Base-by-base conservation (phyloP, 768 basidiomycete species). In the Trichaptum fuscoviolaceum region DNA sequence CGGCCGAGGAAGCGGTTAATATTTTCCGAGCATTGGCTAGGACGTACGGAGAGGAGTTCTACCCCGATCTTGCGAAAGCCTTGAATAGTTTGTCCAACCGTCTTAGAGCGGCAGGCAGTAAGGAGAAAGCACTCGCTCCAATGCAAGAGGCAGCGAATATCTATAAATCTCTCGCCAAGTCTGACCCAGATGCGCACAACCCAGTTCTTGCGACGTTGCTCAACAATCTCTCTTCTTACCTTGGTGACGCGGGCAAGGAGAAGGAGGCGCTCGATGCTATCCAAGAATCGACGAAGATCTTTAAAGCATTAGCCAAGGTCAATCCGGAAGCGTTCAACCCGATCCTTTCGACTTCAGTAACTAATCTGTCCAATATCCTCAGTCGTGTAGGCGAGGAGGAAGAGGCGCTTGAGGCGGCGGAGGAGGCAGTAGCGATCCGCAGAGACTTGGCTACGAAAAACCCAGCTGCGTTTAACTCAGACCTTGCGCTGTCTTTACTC, bases 231-330 rank as follows among this genome's bases (percentile, higher is more conserved):
- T 68, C 68, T 17, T 23, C n/a, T 30, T 27, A 23, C 23, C 63
- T 63, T 18, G 27, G 58, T 20, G 64, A 62, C 26, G 30, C 57
- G 12, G 64, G 64, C 7, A 57, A 30, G 25, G n/a, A 35, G 36
- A 63, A 65, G 30, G 64, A 68, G 23, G 68, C 68, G 1, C 57
- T 69, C 30, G 63, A 30, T 17, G 64, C 67, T 12, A 61, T 65
- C 57, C 36, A 26, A 34, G 63, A 68, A 34, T 57, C 68, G 15
- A 34, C 35, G 30, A 57, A 42, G 10, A 36, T 69, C 10, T 60
- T 52, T 58, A 63, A 58, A 26, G n/a, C 42, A 20, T 67, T 68
- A 24, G 67, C 63, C 35, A 52, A 15, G 58, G 57, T 65, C 4
- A 20, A 58, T 36, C 63, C 69, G n/a, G 65, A 25, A 20, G 24